Base-by-base conservation (phyloP, 2,329 filamentous ascomycete genomes). In the Dothideomycetes sp. region DNA sequence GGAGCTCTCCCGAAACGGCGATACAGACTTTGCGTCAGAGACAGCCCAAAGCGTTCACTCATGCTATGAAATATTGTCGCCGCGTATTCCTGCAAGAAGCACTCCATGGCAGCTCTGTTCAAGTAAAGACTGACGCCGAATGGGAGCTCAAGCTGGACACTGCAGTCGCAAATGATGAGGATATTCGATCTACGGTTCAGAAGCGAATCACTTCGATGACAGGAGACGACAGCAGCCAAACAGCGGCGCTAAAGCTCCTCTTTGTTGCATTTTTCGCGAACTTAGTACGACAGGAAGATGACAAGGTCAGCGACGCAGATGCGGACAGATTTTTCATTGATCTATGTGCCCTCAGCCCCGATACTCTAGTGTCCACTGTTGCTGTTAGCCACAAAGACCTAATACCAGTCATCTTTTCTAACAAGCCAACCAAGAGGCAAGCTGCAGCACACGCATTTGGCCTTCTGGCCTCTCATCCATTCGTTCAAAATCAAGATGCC, bases 71-170 rank as follows among this genome's bases (percentile, higher is more conserved):
- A 4, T 93, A 87, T 50, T 77, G 77, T 45, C 69, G 76, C 14
- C 72, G 74, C 40, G 67, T 81, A 19, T 61, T 81, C 3, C 61
- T 81, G 27, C 66, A 73, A 47, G 64, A 75, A 52, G 75, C 77
- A 31, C 59, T 80, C 18, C 42, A 50, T 10, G 63, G 64, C 10
- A 53, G 58, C 1, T 60, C 69, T 11, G 44, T 50, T 12, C 54
- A 58, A 3, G 57, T 71, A 17, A 70, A 73, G 8, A 58, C 86
- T 17, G 81, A 89, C 49, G 77, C 81, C 34, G 84, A 89, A 46
- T 96, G 91, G 91, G 82, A 87, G 55, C 71, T 79, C 34, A 81
- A 82, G 48, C 67, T 96, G 2, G 82, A 88, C 48, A 75, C 78
- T 1, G 69, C 81, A 5, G 68, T 91, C 19, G 72, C 77, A 31